These are phyloP conservation scores for Claviceps spartinae DNA, from an alignment of 2,329 filamentous ascomycete species.

Conservation along the genomic window DNA sequence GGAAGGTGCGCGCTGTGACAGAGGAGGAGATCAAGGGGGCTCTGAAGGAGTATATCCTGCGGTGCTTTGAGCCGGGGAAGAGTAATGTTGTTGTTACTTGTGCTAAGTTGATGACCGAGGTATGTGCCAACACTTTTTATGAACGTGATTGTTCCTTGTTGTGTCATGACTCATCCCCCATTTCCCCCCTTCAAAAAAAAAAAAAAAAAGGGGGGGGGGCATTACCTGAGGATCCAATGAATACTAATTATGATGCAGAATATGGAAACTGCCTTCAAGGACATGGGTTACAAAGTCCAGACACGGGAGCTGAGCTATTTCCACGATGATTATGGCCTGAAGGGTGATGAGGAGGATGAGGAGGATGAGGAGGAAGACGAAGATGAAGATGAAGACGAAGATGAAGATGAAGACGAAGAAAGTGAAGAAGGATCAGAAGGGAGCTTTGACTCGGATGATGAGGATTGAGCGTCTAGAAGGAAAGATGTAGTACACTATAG, in stretches of 20 bases:
- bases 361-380: slow-evolving; percentile 34
- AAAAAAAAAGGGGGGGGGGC: not conserved
- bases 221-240: not conserved
- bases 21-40: slow-evolving; percentile 63
- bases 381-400: slow-evolving; percentile 13
- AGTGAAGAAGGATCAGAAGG: slow-evolving; percentile 5
- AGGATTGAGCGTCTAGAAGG: not conserved
- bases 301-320: slow-evolving; percentile 65
- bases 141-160: no score
- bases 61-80: slow-evolving; percentile 65
- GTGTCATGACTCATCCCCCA: not conserved
- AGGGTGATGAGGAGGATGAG: slow-evolving; percentile 46
- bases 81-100: slow-evolving; percentile 84
- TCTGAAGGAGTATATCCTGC: slow-evolving; percentile 62
- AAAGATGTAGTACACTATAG: not conserved
- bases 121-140: slow-evolving; percentile 29
- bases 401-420: not conserved
- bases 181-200: not conserved
- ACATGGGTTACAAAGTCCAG: slow-evolving; percentile 65
- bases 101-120: slow-evolving; percentile 71
- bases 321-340: slow-evolving; percentile 79
- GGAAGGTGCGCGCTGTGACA: slow-evolving; percentile 60
- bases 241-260: slow-evolving; percentile 39
- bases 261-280: slow-evolving; percentile 60
- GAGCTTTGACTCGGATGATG: slow-evolving; percentile 2